phyloP scores from a whole-genome alignment of 306 rosid species.

The Prunus salicina region DNA sequence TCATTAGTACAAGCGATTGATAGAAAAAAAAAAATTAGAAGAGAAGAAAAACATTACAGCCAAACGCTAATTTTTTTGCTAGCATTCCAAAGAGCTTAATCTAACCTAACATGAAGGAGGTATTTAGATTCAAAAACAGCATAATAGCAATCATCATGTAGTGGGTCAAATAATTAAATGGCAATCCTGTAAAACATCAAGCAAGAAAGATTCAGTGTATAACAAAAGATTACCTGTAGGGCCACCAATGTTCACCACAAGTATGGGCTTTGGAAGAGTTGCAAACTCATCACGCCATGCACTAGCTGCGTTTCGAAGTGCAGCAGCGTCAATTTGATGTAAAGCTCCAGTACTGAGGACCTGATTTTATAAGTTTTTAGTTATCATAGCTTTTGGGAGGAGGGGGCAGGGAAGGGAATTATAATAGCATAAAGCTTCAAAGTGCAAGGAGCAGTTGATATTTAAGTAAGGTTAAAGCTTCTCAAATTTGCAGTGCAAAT shows the following conservation, averaged over 20 bases:
- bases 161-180: neutral
- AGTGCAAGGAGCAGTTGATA: conserved; percentile 5
- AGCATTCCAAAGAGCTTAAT: neutral
- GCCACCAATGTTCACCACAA: conserved; percentile 79
- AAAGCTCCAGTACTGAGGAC: conserved; percentile 83
- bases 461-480: conserved; percentile 11
- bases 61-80: neutral
- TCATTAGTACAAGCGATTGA: neutral
- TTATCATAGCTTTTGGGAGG: conserved; percentile 8
- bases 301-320: conserved; percentile 79
- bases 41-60: neutral
- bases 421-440: conserved; percentile 8
- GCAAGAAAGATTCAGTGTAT: neutral
- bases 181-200: conserved; percentile 3
- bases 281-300: conserved; percentile 84
- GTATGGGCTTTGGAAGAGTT: conserved; percentile 73
- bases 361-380: conserved; percentile 37
- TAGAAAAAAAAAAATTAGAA: neutral
- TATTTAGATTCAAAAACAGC: neutral
- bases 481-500: neutral
- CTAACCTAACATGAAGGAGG: neutral
- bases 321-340: conserved; percentile 80
- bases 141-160: neutral
- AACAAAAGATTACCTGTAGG: conserved; percentile 59
- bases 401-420: neutral